These are phyloP conservation scores for Pachysandra terminalis DNA, from an alignment of 164 flowering plant genomes.

Conservation along the genomic window DNA sequence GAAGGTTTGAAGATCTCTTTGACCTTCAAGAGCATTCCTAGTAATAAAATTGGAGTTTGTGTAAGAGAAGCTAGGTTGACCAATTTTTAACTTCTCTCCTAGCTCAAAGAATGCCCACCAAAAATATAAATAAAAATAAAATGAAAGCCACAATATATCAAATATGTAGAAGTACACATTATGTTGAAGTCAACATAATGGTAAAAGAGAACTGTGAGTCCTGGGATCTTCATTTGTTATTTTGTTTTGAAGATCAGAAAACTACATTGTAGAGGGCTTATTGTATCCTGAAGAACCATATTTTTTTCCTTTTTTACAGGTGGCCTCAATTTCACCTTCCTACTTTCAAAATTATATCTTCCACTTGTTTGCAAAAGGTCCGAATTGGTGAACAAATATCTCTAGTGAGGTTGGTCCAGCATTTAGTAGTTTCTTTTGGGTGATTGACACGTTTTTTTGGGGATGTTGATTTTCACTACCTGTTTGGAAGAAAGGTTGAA, in stretches of 20 bases:
- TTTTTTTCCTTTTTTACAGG: constrained; percentile 37
- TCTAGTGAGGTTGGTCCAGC: constrained; percentile 65
- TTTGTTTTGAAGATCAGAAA: not conserved
- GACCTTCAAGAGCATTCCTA: not conserved
- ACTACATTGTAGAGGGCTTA: not conserved
- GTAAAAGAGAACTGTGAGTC: not conserved
- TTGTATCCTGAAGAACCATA: not conserved
- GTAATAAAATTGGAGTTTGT: not conserved
- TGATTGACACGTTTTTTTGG: constrained; percentile 8
- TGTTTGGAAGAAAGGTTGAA: constrained; percentile 92
- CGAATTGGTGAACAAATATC: constrained; percentile 76
- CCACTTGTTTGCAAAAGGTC: constrained; percentile 56
- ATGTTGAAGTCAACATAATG: not conserved
- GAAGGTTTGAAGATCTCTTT: not conserved
- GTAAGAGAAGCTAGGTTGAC: not conserved
- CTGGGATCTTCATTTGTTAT: not conserved
- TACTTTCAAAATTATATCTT: constrained; percentile 53
- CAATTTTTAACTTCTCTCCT: too few species aligned
- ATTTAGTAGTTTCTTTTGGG: not conserved
- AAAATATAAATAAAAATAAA: not conserved
- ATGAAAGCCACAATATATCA: too few species aligned
- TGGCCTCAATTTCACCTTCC: constrained; percentile 84
- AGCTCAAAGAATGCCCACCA: not conserved
- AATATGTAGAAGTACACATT: not conserved
- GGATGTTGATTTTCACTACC: constrained; percentile 30